Percentiles rank a stretch among this genome's conserved stretches.
Conservation (phyloP, 2,329 filamentous ascomycete species). For the Fusarium marasasianum region DNA sequence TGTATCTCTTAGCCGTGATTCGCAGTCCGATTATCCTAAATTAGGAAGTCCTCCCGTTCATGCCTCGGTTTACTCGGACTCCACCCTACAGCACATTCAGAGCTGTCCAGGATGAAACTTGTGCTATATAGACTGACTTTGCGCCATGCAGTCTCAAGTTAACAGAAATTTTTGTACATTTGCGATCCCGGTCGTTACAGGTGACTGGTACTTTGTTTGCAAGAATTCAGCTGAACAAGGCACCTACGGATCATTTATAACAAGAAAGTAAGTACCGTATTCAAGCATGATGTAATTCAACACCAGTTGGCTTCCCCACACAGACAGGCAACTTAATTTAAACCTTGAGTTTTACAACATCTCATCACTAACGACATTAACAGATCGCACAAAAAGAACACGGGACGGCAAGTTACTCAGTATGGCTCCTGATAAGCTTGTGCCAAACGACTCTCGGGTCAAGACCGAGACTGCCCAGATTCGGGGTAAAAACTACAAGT, state of each 20-base stretch:
- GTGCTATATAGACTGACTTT: conserved; percentile 2
- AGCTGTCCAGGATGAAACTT: neutral
- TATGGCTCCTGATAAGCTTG: conserved; percentile 71
- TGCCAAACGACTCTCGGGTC: conserved; percentile 72
- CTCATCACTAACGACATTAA: conserved; percentile 10
- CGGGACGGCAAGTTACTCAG: neutral
- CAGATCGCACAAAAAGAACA: neutral
- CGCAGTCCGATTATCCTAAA: conserved; percentile 14
- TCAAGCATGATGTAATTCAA: conserved; percentile 10
- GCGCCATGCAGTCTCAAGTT: neutral
- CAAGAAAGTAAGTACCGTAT: conserved; percentile 13
- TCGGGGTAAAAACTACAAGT: conserved; percentile 76
- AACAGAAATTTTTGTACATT: neutral
- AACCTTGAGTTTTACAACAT: neutral
- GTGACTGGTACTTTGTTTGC: neutral
- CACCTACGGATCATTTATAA: neutral
- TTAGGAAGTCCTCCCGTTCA: conserved; percentile 28
- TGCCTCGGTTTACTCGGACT: conserved; percentile 23
- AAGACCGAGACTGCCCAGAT: conserved; percentile 69
- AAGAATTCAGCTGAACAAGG: neutral
- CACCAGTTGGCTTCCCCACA: neutral
- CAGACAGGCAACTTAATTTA: neutral
- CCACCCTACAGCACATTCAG: conserved; percentile 2
- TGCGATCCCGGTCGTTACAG: neutral
- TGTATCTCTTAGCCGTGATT: conserved; percentile 6